phyloP scores from a whole-genome alignment of 345 rosid genomes.

The Leavenworthia alabamica region DNA sequence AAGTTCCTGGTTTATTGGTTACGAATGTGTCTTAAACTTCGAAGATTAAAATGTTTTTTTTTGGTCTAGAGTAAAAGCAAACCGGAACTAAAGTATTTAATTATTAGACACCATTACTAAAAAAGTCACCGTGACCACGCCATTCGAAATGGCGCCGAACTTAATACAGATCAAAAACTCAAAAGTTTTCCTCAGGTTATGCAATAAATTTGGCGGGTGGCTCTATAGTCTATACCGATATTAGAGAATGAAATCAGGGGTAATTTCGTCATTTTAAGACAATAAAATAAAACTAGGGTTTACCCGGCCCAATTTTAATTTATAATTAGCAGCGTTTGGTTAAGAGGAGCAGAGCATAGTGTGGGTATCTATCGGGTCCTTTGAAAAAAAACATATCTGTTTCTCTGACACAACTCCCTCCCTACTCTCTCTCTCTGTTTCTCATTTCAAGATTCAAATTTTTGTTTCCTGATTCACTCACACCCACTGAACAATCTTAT shows the following conservation, averaged over 20 bases:
- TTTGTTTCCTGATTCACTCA: not conserved
- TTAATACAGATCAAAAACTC: not conserved
- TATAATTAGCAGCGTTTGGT: constrained; percentile 25
- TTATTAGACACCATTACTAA: not conserved
- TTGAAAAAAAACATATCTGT: constrained; percentile 8
- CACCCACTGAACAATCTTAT: not conserved
- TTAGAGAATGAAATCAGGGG: constrained; percentile 1
- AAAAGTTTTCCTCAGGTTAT: not conserved
- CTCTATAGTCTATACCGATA: not conserved
- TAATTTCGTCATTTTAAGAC: constrained; percentile 11
- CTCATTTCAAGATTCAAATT: constrained; percentile 4
- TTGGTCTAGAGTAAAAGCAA: not conserved
- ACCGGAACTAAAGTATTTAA: not conserved
- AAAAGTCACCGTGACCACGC: not conserved
- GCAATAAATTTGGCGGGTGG: constrained; percentile 32
- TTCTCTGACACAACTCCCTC: constrained; percentile 23
- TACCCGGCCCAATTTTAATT: constrained; percentile 14
- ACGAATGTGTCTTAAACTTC: not conserved
- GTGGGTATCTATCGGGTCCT: constrained; percentile 35
- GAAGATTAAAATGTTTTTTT: not conserved
- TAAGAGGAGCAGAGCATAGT: constrained; percentile 31
- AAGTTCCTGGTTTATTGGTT: not conserved
- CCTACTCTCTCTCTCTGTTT: not conserved
- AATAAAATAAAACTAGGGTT: constrained; percentile 35
- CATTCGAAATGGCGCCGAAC: constrained; percentile 18